Evolutionary conservation across 1,284 basidiomycete species (phyloP).

Genomic region (Blastosporella zonata): DNA sequence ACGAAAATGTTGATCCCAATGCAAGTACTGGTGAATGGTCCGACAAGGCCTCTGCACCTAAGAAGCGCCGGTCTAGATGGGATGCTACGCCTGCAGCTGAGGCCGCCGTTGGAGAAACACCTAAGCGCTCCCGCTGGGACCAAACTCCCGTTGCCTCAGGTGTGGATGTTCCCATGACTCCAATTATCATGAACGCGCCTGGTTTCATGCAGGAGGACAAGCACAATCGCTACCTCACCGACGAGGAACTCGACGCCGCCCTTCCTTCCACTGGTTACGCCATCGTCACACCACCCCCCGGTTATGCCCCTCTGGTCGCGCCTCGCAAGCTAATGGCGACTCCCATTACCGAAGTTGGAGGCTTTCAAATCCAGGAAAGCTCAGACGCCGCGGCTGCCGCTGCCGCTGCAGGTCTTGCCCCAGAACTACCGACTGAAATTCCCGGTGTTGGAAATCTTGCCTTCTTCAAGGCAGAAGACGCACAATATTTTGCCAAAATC

Average conservation of each 20-base stretch:
- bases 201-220: slow-evolving; percentile 87
- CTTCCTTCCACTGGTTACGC: slow-evolving; percentile 87
- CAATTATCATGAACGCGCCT: slow-evolving; percentile 83
- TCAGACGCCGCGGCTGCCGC: slow-evolving; percentile 84
- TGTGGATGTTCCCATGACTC: slow-evolving; percentile 60
- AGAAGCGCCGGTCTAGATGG: slow-evolving; percentile 93
- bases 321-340: slow-evolving; percentile 79
- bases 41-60: slow-evolving; percentile 71
- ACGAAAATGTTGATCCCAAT: slow-evolving; percentile 61
- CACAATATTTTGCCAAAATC: slow-evolving; percentile 97
- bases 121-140: slow-evolving; percentile 94
- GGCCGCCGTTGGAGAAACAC: slow-evolving; percentile 53
- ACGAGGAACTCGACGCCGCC: slow-evolving; percentile 93
- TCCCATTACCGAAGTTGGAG: slow-evolving; percentile 69
- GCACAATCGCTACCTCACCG: slow-evolving; percentile 90
- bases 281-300: slow-evolving; percentile 91
- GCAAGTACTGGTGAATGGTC: slow-evolving; percentile 65
- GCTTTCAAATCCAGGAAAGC: slow-evolving; percentile 96
- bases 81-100: slow-evolving; percentile 88
- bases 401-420: slow-evolving; percentile 87
- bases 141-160: slow-evolving; percentile 62
- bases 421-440: slow-evolving; percentile 97
- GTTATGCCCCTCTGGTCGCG: slow-evolving; percentile 83
- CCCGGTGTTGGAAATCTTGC: slow-evolving; percentile 96
- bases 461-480: slow-evolving; percentile 98